Conservation (phyloP, 75 land plant genomes). For the Larix kaempferi region DNA sequence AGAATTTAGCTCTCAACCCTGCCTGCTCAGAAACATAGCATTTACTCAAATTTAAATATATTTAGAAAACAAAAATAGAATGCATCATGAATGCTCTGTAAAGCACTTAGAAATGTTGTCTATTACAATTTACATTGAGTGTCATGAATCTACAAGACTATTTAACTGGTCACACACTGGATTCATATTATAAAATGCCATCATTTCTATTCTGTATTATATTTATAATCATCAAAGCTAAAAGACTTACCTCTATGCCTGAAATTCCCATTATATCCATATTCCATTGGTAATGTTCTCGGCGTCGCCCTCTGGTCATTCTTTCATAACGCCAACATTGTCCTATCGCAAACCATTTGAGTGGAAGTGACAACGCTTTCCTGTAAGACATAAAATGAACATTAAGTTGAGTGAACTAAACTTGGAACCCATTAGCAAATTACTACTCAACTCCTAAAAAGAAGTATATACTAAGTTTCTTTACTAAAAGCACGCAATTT, state of each 20-base stretch:
- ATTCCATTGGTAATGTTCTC: conserved; percentile 99
- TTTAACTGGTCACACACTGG: background rate
- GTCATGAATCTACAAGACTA: background rate
- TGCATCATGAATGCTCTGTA: too few species aligned
- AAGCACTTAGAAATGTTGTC: too few species aligned
- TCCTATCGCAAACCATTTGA: conserved; percentile 96
- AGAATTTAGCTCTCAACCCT: too few species aligned
- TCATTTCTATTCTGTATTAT: background rate
- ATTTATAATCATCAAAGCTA: background rate
- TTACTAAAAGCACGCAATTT: background rate
- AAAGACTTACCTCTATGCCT: conserved; percentile 60
- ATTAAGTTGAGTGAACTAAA: background rate
- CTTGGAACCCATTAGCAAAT: background rate
- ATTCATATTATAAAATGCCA: background rate
- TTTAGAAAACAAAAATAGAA: too few species aligned
- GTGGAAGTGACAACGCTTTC: conserved; percentile 74
- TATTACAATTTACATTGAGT: too few species aligned
- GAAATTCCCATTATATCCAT: conserved; percentile 95
- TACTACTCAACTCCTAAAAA: background rate
- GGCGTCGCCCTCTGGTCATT: conserved; percentile 89
- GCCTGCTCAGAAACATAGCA: too few species aligned
- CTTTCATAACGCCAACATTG: conserved; percentile 99
- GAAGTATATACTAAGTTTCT: background rate
- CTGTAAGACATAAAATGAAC: conserved; percentile 25
- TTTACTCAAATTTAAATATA: too few species aligned